Conservation (phyloP, 768 basidiomycete genomes). For the Psilocybe azurescens region DNA sequence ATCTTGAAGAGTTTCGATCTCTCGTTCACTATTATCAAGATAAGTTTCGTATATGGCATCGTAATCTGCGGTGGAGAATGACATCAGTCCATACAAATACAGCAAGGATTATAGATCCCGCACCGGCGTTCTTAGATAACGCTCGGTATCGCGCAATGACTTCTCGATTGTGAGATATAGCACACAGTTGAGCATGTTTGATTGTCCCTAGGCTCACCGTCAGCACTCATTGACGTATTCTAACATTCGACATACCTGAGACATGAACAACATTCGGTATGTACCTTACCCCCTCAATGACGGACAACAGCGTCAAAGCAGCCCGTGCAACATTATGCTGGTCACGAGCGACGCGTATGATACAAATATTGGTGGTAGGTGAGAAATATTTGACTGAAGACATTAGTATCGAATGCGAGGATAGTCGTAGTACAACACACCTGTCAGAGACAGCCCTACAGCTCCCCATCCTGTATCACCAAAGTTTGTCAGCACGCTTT, state of each 20-base stretch:
- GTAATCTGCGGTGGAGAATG: slow-evolving; percentile 36
- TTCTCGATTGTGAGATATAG: slow-evolving; percentile 74
- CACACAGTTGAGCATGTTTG: slow-evolving; percentile 81
- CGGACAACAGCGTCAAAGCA: slow-evolving; percentile 70
- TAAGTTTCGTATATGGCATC: slow-evolving; percentile 66
- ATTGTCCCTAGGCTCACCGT: slow-evolving; percentile 69
- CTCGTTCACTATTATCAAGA: slow-evolving; percentile 58
- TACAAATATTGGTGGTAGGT: slow-evolving; percentile 80
- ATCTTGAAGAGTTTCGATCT: slow-evolving; percentile 73
- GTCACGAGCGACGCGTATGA: slow-evolving; percentile 85
- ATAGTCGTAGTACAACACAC: slow-evolving; percentile 41
- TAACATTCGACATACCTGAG: slow-evolving; percentile 59
- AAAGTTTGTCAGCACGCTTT: slow-evolving; percentile 73
- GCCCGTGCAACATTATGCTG: slow-evolving; percentile 84
- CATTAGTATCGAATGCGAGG: neutral
- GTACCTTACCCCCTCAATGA: slow-evolving; percentile 59
- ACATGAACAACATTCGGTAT: slow-evolving; percentile 83
- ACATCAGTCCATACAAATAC: neutral
- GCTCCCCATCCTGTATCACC: slow-evolving; percentile 90
- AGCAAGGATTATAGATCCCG: slow-evolving; percentile 16
- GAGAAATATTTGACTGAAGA: slow-evolving; percentile 86
- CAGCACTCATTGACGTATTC: neutral
- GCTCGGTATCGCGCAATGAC: slow-evolving; percentile 72
- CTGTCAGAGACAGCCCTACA: slow-evolving; percentile 70
- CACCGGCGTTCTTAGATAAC: slow-evolving; percentile 56